These are phyloP conservation scores for Eutrema japonicum DNA, from an alignment of 345 rosid genomes.

Conservation along the genomic window DNA sequence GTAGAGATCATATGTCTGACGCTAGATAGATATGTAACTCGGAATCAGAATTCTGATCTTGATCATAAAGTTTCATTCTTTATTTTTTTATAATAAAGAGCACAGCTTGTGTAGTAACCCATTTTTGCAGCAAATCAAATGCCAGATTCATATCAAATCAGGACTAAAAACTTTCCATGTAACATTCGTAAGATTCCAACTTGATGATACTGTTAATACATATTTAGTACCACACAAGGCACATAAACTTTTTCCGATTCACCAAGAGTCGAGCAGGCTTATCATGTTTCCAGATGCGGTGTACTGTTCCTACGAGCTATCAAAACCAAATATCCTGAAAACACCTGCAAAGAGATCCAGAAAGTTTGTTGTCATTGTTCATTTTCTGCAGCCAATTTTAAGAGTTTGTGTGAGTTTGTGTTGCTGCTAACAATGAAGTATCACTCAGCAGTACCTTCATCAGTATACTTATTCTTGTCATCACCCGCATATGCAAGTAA, in stretches of 20 bases:
- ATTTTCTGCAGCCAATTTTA: not conserved
- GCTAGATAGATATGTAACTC: conserved; percentile 19
- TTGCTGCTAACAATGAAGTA: conserved; percentile 5
- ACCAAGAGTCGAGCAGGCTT: conserved; percentile 3
- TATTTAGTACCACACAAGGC: not conserved
- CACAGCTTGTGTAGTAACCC: conserved; percentile 28
- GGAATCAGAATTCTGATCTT: conserved; percentile 25
- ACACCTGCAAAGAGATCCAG: conserved; percentile 63
- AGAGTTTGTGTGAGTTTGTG: not conserved
- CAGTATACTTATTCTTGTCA: conserved; percentile 91
- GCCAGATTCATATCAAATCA: conserved; percentile 2
- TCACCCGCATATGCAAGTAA: conserved; percentile 97
- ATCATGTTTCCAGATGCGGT: not conserved
- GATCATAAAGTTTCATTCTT: conserved; percentile 23
- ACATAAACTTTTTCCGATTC: not conserved
- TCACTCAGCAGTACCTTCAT: conserved; percentile 67
- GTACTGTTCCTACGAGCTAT: conserved; percentile 53
- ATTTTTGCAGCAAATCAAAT: conserved; percentile 30
- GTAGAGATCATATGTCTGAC: conserved; percentile 19
- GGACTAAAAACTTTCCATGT: conserved; percentile 2
- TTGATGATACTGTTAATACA: conserved; percentile 5
- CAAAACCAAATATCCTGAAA: conserved; percentile 89
- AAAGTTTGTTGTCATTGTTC: conserved; percentile 17
- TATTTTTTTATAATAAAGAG: conserved; percentile 24
- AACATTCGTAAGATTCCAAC: conserved; percentile 5